phyloP scores from a whole-genome alignment of 2,329 filamentous ascomycete species.

The Ramularia collo-cygni region DNA sequence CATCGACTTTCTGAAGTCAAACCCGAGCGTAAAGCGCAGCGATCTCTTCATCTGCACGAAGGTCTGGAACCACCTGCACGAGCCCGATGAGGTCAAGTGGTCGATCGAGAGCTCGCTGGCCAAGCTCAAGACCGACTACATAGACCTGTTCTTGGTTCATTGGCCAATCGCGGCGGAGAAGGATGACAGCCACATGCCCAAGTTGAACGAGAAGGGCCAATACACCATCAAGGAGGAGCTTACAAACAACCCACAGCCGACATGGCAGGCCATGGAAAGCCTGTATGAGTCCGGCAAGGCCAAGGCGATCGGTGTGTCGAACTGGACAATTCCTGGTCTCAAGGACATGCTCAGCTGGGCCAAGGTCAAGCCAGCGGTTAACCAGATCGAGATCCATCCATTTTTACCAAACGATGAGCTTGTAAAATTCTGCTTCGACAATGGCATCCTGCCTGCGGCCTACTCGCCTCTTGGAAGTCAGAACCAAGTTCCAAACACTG shows the following conservation, averaged over 20 bases:
- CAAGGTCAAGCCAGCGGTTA: slow-evolving; percentile 37
- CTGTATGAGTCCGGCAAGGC: slow-evolving; percentile 49
- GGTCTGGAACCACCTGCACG: slow-evolving; percentile 48
- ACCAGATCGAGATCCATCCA: slow-evolving; percentile 47
- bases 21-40: slow-evolving; percentile 40
- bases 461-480: slow-evolving; percentile 58
- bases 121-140: slow-evolving; percentile 29
- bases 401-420: slow-evolving; percentile 58
- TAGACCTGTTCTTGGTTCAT: slow-evolving; percentile 33
- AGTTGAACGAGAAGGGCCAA: slow-evolving; percentile 47
- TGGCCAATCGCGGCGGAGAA: slow-evolving; percentile 48
- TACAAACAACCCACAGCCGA: slow-evolving; percentile 60
- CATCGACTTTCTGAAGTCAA: slow-evolving; percentile 48
- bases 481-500: slow-evolving; percentile 61
- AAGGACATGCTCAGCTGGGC: slow-evolving; percentile 38
- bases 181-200: slow-evolving; percentile 41
- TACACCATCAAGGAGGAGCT: slow-evolving; percentile 58
- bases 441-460: slow-evolving; percentile 50
- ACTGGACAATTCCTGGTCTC: slow-evolving; percentile 42
- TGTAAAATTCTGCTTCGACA: slow-evolving; percentile 50
- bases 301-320: slow-evolving; percentile 48
- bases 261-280: slow-evolving; percentile 57
- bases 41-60: slow-evolving; percentile 49
- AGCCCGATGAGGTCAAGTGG: slow-evolving; percentile 32
- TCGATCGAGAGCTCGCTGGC: slow-evolving; percentile 30